Base-by-base conservation (phyloP, 768 basidiomycete genomes). In the Suillus decipiens region DNA sequence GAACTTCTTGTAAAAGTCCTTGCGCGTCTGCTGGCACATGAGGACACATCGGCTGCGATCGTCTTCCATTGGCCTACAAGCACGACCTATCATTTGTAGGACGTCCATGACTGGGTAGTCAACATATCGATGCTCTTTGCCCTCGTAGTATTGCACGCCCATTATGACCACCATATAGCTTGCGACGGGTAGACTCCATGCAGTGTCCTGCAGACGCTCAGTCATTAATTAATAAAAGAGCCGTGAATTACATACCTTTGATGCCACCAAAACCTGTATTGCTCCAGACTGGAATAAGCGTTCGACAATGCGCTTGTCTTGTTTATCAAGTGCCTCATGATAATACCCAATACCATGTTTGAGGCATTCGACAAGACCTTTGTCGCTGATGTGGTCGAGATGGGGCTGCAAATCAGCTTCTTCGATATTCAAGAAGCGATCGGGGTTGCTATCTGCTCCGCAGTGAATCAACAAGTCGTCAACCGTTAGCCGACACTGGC, bases 1-100 rank as follows among this genome's bases (percentile, higher is more conserved):
- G 86, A 99, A 99, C 76, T 98, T 99, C 79, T 95, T 96, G 84
- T 96, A 99, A 77, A 99, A 99, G 73, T 99, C 96, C 76, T 99
- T 99, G 41, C 96, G 85, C 0, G 94, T 96, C 75, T 96, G 93
- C 70, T 99, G 96, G 70, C 93, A 95, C 95, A 99, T 98, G 42
- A 98, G 79, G 3, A 99, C 90, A 70, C 96, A 99, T 15, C 95
- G 90, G 68, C 93, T 95, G 63, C 90, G 88, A 2, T 90, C 88
- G 68, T 99, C 97, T 68, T 94, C 87, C 45, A 78, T 75, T 8
- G 97, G 96, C 17, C 96, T 89, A 74, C 96, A 98, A 0, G 97
- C 97, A n/a, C 89, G 86, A 48, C 96, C 97, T 89, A 99, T 96
- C 96, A 99, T 99, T 73, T 99, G 97, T 1, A 99, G 84, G 7